Evolutionary conservation across 805 yeast genomes (phyloP).

Genomic region (Pichia nakasei): DNA sequence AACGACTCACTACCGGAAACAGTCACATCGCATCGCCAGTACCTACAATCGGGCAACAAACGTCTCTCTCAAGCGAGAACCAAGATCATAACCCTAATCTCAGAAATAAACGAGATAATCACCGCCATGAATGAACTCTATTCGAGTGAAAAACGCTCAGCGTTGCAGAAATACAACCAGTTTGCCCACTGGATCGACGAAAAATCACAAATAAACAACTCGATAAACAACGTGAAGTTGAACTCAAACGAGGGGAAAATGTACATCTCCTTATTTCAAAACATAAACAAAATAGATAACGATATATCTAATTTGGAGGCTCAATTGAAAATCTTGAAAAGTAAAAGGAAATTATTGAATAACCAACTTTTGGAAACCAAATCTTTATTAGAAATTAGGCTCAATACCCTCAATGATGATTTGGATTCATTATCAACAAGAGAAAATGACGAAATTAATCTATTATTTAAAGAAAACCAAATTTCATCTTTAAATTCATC

Average conservation of each 20-base stretch:
- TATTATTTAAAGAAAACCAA: slow-evolving; percentile 2
- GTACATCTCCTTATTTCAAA: slow-evolving; percentile 28
- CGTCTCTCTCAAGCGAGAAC: slow-evolving; percentile 25
- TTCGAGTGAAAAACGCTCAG: slow-evolving; percentile 27
- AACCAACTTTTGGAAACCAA: slow-evolving; percentile 37
- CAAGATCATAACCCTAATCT: slow-evolving; percentile 22
- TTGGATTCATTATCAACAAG: slow-evolving; percentile 17
- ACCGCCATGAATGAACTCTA: slow-evolving; percentile 41
- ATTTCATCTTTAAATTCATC: not conserved
- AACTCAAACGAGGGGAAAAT: slow-evolving; percentile 35
- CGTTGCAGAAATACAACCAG: slow-evolving; percentile 1
- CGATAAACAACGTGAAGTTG: slow-evolving; percentile 32
- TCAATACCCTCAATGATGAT: slow-evolving; percentile 35
- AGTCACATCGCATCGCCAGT: slow-evolving; percentile 20
- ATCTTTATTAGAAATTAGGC: slow-evolving; percentile 41
- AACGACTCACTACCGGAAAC: slow-evolving; percentile 18
- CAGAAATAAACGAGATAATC: slow-evolving; percentile 33
- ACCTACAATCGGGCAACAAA: slow-evolving; percentile 28
- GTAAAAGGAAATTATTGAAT: slow-evolving; percentile 27
- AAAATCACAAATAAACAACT: slow-evolving; percentile 27
- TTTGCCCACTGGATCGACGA: slow-evolving; percentile 35
- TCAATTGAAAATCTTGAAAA: slow-evolving; percentile 26
- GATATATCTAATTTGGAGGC: slow-evolving; percentile 34
- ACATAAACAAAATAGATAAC: slow-evolving; percentile 25
- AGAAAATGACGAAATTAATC: slow-evolving; percentile 15